Conservation (phyloP, 148 eudicot genomes). For the Polygonum maritimum region DNA sequence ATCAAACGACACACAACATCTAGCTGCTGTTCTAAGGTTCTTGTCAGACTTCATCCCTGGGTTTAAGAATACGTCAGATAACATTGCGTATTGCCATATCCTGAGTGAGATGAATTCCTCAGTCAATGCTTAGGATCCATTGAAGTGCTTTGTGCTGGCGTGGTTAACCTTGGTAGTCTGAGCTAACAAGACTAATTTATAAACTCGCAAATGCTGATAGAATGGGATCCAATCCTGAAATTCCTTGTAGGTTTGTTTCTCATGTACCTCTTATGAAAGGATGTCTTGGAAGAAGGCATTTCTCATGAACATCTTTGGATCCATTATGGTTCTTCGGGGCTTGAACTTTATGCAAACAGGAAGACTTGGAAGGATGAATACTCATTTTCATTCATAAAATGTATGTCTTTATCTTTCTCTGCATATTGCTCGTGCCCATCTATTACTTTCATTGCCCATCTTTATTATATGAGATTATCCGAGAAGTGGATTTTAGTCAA, state of each 20-base stretch:
- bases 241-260: neutral
- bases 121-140: constrained; percentile 20
- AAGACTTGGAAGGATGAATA: neutral
- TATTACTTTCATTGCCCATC: no score
- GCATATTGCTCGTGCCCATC: no score
- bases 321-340: neutral
- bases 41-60: constrained; percentile 82
- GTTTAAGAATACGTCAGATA: constrained; percentile 72
- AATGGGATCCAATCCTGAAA: neutral
- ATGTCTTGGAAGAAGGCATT: neutral
- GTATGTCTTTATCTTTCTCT: neutral
- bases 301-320: neutral
- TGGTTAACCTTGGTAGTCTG: neutral
- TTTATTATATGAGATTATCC: no score
- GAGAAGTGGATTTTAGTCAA: no score
- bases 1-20: constrained; percentile 68
- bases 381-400: neutral
- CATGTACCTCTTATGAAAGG: neutral
- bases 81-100: constrained; percentile 42
- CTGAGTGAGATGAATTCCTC: constrained; percentile 55
- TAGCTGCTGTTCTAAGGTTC: constrained; percentile 84
- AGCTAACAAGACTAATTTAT: neutral
- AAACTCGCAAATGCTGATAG: neutral
- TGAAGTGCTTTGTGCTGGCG: neutral
- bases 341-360: neutral